phyloP scores from a whole-genome alignment of 2,329 filamentous ascomycete genomes.

The Penicillium sp. region DNA sequence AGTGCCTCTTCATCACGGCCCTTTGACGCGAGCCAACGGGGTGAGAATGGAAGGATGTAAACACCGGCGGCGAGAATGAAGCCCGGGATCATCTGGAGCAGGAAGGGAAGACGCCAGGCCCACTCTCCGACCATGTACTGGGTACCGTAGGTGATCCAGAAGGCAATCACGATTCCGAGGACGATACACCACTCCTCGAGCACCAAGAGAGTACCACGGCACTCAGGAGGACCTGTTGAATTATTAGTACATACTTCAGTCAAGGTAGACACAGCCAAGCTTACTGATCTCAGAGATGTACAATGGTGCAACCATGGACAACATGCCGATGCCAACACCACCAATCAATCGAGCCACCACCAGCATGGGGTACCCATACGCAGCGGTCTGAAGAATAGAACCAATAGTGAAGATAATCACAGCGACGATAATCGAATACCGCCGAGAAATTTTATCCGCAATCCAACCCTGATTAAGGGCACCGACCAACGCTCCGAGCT shows the following conservation, averaged over 20 bases:
- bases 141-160: conserved; percentile 47
- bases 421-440: conserved; percentile 55
- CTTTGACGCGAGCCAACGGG: conserved; percentile 54
- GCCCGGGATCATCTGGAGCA: conserved; percentile 49
- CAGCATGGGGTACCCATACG: conserved; percentile 54
- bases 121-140: conserved; percentile 48
- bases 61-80: conserved; percentile 41
- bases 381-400: conserved; percentile 53
- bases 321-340: conserved; percentile 55
- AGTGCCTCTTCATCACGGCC: conserved; percentile 53
- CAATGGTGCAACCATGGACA: conserved; percentile 52
- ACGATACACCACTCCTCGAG: conserved; percentile 47
- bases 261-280: conserved; percentile 4
- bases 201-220: conserved; percentile 49
- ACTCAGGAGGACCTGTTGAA: conserved; percentile 43
- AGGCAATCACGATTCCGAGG: conserved; percentile 44
- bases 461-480: conserved; percentile 52
- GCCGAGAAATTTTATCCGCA: conserved; percentile 55
- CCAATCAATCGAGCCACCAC: conserved; percentile 53
- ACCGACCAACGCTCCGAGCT: conserved; percentile 53
- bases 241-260: not conserved
- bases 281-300: conserved; percentile 55
- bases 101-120: conserved; percentile 51
- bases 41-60: conserved; percentile 55
- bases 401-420: conserved; percentile 55